Percentiles rank a stretch among this genome's conserved stretches.
These are phyloP conservation scores for Conringia planisiliqua DNA, from an alignment of 345 rosid genomes.

Conservation along the genomic window DNA sequence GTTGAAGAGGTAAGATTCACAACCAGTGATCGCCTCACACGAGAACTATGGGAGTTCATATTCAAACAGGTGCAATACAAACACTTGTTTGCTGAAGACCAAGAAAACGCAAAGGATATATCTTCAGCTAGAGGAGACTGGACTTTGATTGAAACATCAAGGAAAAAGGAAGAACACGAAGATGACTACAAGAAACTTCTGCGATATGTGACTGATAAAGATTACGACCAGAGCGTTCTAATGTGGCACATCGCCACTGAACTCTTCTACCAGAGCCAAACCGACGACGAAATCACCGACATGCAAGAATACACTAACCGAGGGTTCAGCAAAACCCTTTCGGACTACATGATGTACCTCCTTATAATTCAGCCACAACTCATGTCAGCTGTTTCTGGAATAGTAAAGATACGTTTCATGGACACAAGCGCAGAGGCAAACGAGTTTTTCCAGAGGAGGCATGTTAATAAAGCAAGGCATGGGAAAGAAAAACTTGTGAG, in stretches of 20 bases:
- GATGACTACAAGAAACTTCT: conserved; percentile 7
- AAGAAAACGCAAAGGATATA: conserved; percentile 38
- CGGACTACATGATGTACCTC: conserved; percentile 66
- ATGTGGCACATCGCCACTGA: conserved; percentile 61
- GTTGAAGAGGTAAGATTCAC: conserved; percentile 37
- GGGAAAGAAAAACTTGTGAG: neutral
- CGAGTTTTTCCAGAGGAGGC: conserved; percentile 35
- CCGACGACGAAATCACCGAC: neutral
- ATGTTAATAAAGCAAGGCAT: neutral
- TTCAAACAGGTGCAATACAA: conserved; percentile 42
- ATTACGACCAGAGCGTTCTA: conserved; percentile 51
- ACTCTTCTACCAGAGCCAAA: conserved; percentile 33
- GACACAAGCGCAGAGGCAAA: conserved; percentile 49
- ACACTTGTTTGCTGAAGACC: conserved; percentile 40
- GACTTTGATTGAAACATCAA: conserved; percentile 31
- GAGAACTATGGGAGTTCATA: conserved; percentile 53
- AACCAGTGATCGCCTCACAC: conserved; percentile 38
- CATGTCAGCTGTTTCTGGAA: conserved; percentile 53
- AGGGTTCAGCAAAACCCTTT: conserved; percentile 44
- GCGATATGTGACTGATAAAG: conserved; percentile 35
- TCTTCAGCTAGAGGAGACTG: conserved; percentile 54
- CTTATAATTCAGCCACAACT: conserved; percentile 44
- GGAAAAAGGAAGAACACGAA: neutral
- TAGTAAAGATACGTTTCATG: conserved; percentile 44
- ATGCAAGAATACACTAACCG: neutral